These are phyloP conservation scores for Hyparrhenia diplandra DNA, from an alignment of 176 grass and related monocot genomes.

Conservation along the genomic window DNA sequence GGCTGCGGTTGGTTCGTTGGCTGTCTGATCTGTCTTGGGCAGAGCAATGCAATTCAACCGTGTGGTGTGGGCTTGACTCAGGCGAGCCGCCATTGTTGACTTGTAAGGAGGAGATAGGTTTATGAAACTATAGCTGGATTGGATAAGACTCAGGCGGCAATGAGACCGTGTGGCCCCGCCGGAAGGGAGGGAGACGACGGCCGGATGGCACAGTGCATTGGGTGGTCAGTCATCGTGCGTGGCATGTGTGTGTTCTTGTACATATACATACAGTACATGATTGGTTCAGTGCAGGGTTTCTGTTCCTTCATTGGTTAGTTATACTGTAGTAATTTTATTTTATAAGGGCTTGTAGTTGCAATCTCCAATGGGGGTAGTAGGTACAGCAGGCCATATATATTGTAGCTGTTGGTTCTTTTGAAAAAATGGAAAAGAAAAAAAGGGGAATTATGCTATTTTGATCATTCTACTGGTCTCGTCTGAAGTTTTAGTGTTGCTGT, in stretches of 20 bases:
- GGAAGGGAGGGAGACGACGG: neutral
- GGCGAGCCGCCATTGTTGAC: conserved; percentile 46
- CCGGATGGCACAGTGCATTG: neutral
- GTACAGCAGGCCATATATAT: conserved; percentile 16
- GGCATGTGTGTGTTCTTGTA: neutral
- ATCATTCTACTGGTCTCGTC: neutral
- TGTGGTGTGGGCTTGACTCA: conserved; percentile 18
- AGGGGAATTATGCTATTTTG: neutral
- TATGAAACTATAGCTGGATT: neutral
- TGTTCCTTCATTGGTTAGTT: conserved; percentile 41
- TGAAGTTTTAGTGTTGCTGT: neutral
- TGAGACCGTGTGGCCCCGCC: conserved; percentile 45
- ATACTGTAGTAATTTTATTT: neutral
- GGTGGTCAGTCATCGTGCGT: neutral
- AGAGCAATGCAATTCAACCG: neutral
- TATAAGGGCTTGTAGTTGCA: neutral
- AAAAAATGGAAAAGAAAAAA: neutral
- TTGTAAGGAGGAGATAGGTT: neutral
- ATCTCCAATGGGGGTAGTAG: neutral
- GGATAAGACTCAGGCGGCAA: conserved; percentile 37
- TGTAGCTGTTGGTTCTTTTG: neutral
- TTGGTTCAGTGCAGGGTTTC: conserved; percentile 33
- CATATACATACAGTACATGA: neutral
- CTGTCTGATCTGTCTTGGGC: neutral
- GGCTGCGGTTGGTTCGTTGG: neutral